Conservation (phyloP, 768 basidiomycete genomes). For the Naganishia kalamii region DNA sequence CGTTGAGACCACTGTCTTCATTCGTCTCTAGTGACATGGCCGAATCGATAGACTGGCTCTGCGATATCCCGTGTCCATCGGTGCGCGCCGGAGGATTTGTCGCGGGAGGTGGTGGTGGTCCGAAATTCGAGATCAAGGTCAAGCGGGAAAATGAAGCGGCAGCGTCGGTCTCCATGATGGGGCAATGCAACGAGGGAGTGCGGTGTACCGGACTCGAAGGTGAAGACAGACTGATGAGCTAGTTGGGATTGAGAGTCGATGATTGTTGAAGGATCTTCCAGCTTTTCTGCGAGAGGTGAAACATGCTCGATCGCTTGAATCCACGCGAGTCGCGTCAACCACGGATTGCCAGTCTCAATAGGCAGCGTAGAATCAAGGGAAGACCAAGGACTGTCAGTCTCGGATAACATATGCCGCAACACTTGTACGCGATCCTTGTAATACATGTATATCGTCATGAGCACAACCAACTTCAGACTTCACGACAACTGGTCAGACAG, state of each 20-base stretch:
- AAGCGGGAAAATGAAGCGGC: slow-evolving; percentile 8
- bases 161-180: slow-evolving; percentile 1
- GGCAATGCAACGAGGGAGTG: too few relatives aligned
- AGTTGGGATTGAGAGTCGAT: not conserved
- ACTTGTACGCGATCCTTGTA: not conserved
- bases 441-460: slow-evolving; percentile 16
- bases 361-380: too few relatives aligned
- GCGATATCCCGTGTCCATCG: slow-evolving; percentile 3
- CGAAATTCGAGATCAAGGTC: slow-evolving; percentile 2
- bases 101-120: not conserved
- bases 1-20: too few relatives aligned
- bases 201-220: too few relatives aligned
- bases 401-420: too few relatives aligned
- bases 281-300: not conserved
- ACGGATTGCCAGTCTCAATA: too few relatives aligned
- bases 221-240: not conserved
- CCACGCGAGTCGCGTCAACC: not conserved
- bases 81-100: not conserved
- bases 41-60: slow-evolving; percentile 1
- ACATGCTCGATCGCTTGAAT: not conserved
- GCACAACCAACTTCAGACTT: not conserved
- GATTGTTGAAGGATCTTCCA: slow-evolving; percentile 1
- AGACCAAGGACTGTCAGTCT: too few relatives aligned
- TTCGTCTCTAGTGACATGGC: slow-evolving; percentile 1
- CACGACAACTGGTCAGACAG: slow-evolving; percentile 1